Conservation (phyloP, 164 flowering plant species). For the Vitis rupestris region DNA sequence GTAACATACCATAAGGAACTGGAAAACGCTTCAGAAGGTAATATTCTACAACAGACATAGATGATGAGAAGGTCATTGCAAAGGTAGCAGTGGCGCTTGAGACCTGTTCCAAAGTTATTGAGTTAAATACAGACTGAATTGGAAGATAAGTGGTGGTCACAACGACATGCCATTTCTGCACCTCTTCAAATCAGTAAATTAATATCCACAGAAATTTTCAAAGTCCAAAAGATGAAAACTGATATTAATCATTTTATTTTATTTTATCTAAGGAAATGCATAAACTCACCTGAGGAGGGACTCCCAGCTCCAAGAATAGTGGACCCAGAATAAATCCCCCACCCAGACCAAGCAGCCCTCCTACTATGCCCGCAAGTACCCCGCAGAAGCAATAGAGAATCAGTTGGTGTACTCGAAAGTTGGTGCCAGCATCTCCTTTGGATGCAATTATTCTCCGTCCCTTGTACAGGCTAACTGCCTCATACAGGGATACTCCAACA, state of each 20-base stretch:
- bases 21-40: constrained; percentile 93
- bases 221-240: no score
- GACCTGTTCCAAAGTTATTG: constrained; percentile 51
- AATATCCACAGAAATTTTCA: no score
- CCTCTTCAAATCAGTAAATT: background rate
- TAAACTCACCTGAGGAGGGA: constrained; percentile 85
- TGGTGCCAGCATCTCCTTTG: constrained; percentile 52
- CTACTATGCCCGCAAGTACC: constrained; percentile 80
- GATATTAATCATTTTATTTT: background rate
- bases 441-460: constrained; percentile 70
- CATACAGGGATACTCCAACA: constrained; percentile 65
- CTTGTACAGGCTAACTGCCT: constrained; percentile 67
- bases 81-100: constrained; percentile 98
- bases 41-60: constrained; percentile 97
- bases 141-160: no score
- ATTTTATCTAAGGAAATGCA: background rate
- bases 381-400: constrained; percentile 60
- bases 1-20: constrained; percentile 77
- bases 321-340: constrained; percentile 97
- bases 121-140: background rate
- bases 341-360: constrained; percentile 93
- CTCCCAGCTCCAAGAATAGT: constrained; percentile 85
- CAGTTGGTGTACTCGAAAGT: constrained; percentile 59
- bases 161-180: no score
- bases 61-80: constrained; percentile 97